Evolutionary conservation across 305 asterid genomes (phyloP).

Genomic region (Rubia tinctorum): DNA sequence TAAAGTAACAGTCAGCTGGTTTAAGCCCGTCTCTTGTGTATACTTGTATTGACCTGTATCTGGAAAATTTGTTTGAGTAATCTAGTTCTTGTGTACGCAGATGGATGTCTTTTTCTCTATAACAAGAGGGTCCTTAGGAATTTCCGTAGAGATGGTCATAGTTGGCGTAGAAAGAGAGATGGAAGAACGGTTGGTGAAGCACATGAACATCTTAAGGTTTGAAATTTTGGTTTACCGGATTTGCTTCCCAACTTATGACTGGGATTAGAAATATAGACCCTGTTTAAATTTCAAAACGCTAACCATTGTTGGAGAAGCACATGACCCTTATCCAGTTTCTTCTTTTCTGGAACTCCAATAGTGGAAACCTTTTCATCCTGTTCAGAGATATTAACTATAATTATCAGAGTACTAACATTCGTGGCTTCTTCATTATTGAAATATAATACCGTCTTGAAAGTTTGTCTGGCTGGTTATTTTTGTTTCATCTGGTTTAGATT

Average conservation of each 20-base stretch:
- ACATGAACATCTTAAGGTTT: conserved; percentile 97
- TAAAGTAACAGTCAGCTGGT: conserved; percentile 21
- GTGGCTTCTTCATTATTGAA: background rate
- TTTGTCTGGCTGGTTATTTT: background rate
- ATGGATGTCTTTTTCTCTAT: conserved; percentile 79
- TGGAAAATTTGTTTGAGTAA: conserved; percentile 12
- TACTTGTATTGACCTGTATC: conserved; percentile 8
- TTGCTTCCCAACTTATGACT: background rate
- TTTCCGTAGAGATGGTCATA: conserved; percentile 95
- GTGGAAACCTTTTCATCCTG: background rate
- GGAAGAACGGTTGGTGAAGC: conserved; percentile 93
- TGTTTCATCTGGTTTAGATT: background rate
- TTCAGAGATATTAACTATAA: background rate
- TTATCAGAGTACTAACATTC: background rate
- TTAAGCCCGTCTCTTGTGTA: background rate
- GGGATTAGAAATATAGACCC: background rate
- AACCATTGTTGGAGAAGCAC: background rate
- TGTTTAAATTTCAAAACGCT: background rate
- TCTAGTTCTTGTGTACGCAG: conserved; percentile 33
- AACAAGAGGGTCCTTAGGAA: conserved; percentile 81
- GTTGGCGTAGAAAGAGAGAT: conserved; percentile 88
- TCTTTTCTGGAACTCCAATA: background rate
- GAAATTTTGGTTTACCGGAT: background rate
- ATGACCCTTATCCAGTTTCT: background rate
- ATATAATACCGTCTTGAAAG: background rate